Percentiles rank a stretch among this genome's conserved stretches.
Conservation (phyloP, 2,329 filamentous ascomycete genomes). For the Diaporthe helianthi region DNA sequence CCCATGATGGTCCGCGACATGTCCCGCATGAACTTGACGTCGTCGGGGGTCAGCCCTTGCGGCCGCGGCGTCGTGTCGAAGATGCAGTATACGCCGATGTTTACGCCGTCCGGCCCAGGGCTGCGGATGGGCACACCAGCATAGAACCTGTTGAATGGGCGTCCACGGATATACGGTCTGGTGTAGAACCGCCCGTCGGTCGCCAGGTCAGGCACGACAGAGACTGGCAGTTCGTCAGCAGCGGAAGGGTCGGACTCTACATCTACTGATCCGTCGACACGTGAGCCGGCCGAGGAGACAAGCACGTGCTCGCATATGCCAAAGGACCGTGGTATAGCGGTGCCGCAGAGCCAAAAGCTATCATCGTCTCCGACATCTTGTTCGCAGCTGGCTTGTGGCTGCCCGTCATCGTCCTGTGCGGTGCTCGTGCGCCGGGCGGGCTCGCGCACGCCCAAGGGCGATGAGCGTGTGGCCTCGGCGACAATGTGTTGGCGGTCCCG, state of each 20-base stretch:
- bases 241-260: background rate
- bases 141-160: conserved; percentile 46
- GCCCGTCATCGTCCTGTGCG: background rate
- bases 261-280: background rate
- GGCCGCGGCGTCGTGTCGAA: conserved; percentile 42
- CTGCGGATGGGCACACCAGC: conserved; percentile 51
- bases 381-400: background rate
- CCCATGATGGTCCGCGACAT: conserved; percentile 44
- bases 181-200: conserved; percentile 42
- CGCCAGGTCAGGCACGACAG: conserved; percentile 45
- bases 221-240: conserved; percentile 41
- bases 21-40: conserved; percentile 39
- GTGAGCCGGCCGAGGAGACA: background rate
- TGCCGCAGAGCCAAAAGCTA: conserved; percentile 41
- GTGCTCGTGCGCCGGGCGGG: conserved; percentile 22
- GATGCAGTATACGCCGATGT: conserved; percentile 51
- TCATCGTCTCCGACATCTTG: conserved; percentile 26
- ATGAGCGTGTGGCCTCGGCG: conserved; percentile 55
- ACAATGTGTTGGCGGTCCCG: conserved; percentile 55
- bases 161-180: conserved; percentile 39
- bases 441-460: conserved; percentile 43
- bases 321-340: conserved; percentile 41
- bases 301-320: conserved; percentile 45
- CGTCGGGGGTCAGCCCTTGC: conserved; percentile 39
- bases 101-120: conserved; percentile 44